Evolutionary conservation across 2,329 filamentous ascomycete genomes (phyloP).

Genomic region (Penicillium sp.): DNA sequence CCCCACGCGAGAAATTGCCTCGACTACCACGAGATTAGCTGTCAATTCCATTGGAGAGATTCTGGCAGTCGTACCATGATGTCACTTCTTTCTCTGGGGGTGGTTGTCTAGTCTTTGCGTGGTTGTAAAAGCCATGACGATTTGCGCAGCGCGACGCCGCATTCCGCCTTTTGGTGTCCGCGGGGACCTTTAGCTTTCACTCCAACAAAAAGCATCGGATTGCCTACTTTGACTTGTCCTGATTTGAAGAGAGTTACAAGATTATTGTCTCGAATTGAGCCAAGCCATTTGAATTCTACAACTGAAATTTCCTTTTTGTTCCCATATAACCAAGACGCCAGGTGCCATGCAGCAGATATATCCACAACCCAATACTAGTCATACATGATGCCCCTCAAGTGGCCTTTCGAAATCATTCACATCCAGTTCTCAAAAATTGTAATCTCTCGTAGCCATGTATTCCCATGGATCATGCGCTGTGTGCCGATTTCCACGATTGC

Average conservation of each 20-base stretch:
- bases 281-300: background rate
- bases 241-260: background rate
- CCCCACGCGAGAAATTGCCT: slow-evolving; percentile 97
- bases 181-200: too few relatives aligned
- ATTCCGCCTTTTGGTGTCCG: background rate
- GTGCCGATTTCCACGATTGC: slow-evolving; percentile 40
- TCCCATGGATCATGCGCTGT: slow-evolving; percentile 25
- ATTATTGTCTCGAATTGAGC: background rate
- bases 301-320: slow-evolving; percentile 10
- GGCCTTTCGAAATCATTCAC: background rate
- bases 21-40: slow-evolving; percentile 54
- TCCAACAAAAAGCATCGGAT: too few relatives aligned
- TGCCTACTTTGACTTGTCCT: too few relatives aligned
- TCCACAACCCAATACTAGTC: slow-evolving; percentile 21
- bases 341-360: slow-evolving; percentile 34
- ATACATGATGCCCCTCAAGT: slow-evolving; percentile 20
- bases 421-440: background rate
- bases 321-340: slow-evolving; percentile 32
- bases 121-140: slow-evolving; percentile 2
- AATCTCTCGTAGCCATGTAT: slow-evolving; percentile 1
- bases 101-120: slow-evolving; percentile 5
- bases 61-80: slow-evolving; percentile 19
- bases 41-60: background rate
- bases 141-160: background rate
- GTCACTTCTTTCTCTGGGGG: background rate